Percentiles rank a stretch among this genome's conserved stretches.
phyloP scores from a whole-genome alignment of 192 early-diverging fungal species.

The Backusella tarrabulga region DNA sequence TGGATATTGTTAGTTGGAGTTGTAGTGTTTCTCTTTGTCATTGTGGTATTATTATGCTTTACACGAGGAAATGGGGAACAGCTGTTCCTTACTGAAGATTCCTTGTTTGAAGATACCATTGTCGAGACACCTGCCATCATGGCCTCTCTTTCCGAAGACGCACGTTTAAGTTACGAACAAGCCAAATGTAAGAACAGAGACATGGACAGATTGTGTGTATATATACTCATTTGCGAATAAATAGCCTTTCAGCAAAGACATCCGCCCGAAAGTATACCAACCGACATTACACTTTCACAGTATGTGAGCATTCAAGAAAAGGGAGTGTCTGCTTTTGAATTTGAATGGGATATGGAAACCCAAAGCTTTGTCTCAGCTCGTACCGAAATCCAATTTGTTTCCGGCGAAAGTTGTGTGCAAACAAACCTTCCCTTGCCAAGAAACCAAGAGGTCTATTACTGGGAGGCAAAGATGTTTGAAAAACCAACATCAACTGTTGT shows the following conservation, averaged over 20 bases:
- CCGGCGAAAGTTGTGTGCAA: slow-evolving; percentile 67
- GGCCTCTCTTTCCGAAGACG: slow-evolving; percentile 37
- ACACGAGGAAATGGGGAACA: slow-evolving; percentile 11
- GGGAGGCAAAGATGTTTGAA: slow-evolving; percentile 79
- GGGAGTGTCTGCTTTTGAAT: slow-evolving; percentile 79
- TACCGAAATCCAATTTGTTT: slow-evolving; percentile 72
- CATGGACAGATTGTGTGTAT: neutral
- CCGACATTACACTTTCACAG: slow-evolving; percentile 72
- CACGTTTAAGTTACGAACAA: slow-evolving; percentile 40
- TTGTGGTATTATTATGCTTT: slow-evolving; percentile 24
- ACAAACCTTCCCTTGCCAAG: slow-evolving; percentile 78
- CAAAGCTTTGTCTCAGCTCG: slow-evolving; percentile 66
- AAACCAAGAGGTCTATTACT: slow-evolving; percentile 77
- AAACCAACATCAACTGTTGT: slow-evolving; percentile 65
- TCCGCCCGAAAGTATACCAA: slow-evolving; percentile 71
- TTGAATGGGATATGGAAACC: slow-evolving; percentile 62
- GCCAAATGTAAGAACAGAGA: slow-evolving; percentile 27
- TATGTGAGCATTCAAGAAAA: slow-evolving; percentile 72
- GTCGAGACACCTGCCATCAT: slow-evolving; percentile 29
- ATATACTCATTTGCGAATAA: too few species aligned
- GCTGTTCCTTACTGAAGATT: slow-evolving; percentile 10
- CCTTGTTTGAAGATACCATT: slow-evolving; percentile 21
- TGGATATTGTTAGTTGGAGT: slow-evolving; percentile 29
- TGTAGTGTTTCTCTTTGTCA: slow-evolving; percentile 17
- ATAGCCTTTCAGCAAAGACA: slow-evolving; percentile 67